Evolutionary conservation across 306 rosid species (phyloP).

Genomic region (Abrus precatorius): DNA sequence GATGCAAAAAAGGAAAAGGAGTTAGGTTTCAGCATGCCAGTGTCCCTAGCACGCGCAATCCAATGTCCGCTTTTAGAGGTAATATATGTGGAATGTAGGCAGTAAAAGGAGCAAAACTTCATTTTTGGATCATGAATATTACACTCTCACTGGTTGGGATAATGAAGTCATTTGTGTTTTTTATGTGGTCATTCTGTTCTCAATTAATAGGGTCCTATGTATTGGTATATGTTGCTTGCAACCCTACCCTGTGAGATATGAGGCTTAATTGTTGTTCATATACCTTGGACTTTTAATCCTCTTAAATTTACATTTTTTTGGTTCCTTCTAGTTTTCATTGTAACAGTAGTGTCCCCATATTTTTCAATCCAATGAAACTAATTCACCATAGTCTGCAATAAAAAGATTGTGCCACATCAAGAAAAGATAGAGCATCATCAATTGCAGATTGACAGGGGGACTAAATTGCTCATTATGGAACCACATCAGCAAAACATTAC

Average conservation of each 20-base stretch:
- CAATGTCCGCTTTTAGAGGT: conserved; percentile 82
- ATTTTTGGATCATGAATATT: conserved; percentile 19
- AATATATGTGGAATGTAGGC: conserved; percentile 5
- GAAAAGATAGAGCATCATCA: no score
- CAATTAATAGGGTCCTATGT: not conserved
- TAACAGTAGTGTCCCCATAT: not conserved
- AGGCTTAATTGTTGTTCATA: conserved; percentile 12
- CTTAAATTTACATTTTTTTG: not conserved
- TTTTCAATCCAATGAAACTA: not conserved
- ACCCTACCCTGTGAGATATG: not conserved
- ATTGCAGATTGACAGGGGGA: conserved; percentile 1
- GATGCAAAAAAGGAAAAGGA: conserved; percentile 93
- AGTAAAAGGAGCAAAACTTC: conserved; percentile 13
- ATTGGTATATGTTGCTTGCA: not conserved
- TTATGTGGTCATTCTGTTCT: not conserved
- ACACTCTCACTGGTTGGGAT: not conserved
- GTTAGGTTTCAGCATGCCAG: conserved; percentile 86
- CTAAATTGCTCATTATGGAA: conserved; percentile 14
- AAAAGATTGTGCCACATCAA: conserved; percentile 1
- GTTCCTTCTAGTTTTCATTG: not conserved
- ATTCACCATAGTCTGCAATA: not conserved
- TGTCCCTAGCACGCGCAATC: conserved; percentile 77
- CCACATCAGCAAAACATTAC: conserved; percentile 19
- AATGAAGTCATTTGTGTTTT: conserved; percentile 10
- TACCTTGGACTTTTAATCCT: not conserved